Base-by-base conservation (phyloP, 805 yeast species). In the Pichia rugopelliculosa region DNA sequence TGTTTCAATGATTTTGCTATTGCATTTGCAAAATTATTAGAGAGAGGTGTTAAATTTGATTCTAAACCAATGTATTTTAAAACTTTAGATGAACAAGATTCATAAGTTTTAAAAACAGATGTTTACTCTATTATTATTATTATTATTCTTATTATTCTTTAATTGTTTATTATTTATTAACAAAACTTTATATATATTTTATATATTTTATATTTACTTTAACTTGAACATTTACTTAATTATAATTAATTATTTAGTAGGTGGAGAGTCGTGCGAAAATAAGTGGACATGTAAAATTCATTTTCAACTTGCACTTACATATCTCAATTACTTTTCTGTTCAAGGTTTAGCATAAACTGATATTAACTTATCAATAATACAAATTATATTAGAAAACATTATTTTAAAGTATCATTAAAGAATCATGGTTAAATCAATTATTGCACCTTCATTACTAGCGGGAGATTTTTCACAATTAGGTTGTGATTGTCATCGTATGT, bases 391-490 rank as follows among this genome's bases (percentile, higher is more conserved):
- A n/a, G n/a, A n/a, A n/a, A 24, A 24, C 25, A 9, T 6, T 24
- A 24, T 24, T 24, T 24, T 24, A 24, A 24, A 12, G 10, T 5
- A 18, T 20, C 6, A 7, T 20, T 17, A 26, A 24, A 10, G 10
- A 6, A 36, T 13, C 47, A 85, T 84, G 93, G 88, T 84, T 48
- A 77, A 80, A 64, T 76, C 95, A 44, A 82, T 86, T 57, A 82
- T 93, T 59, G 97, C 99, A 10, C 99, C 99, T 22, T 88, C 96
- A 25, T 86, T 93, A 50, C 77, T 93, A 47, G 93, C 98, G 6
- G 84, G 90, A 39, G 96, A 93, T 65, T 93, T 91, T 61, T 82
- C 97, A 56, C 78, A 87, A 57, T 70, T 93, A 52, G 97, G 95
- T 43, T 79, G 88, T 56, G 91, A 90, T 53, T 87, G 96, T 67